These are phyloP conservation scores for Rhododendron vialii DNA, from an alignment of 148 eudicot species.

Conservation along the genomic window DNA sequence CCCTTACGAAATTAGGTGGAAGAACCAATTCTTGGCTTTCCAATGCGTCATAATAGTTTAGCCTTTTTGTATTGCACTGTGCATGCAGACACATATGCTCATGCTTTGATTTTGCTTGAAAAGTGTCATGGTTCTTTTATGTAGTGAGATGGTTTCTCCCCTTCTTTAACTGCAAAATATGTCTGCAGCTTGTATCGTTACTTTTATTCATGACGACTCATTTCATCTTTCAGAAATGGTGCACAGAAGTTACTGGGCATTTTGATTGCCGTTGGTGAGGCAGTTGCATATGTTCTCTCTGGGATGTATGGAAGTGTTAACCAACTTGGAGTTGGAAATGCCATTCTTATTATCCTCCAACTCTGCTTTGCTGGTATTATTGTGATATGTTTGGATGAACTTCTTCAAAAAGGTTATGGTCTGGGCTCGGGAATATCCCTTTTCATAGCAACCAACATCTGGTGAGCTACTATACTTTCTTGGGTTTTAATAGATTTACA, in stretches of 20 bases:
- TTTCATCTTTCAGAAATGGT: conserved; percentile 45
- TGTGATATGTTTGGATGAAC: conserved; percentile 82
- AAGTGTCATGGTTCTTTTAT: not conserved
- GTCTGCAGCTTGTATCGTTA: not conserved
- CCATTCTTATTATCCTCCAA: conserved; percentile 73
- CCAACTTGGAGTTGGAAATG: conserved; percentile 82
- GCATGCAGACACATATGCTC: not conserved
- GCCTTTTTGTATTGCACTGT: not conserved
- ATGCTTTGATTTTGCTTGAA: not conserved
- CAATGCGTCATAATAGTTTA: not conserved
- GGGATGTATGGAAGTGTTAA: conserved; percentile 87
- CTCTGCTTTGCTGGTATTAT: conserved; percentile 88
- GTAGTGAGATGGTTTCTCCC: not conserved
- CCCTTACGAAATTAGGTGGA: not conserved
- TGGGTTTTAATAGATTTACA: not conserved
- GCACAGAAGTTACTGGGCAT: conserved; percentile 86
- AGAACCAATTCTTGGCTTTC: not conserved
- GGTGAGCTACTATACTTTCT: conserved; percentile 29
- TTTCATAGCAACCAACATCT: conserved; percentile 85
- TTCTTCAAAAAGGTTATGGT: conserved; percentile 92
- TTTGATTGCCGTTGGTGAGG: conserved; percentile 82
- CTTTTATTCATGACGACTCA: not conserved
- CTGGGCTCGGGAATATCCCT: conserved; percentile 86
- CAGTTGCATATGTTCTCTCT: conserved; percentile 87
- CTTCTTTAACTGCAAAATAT: not conserved